Evolutionary conservation across 176 grass and related monocot species (phyloP).

Genomic region (Aegilops speltoides): DNA sequence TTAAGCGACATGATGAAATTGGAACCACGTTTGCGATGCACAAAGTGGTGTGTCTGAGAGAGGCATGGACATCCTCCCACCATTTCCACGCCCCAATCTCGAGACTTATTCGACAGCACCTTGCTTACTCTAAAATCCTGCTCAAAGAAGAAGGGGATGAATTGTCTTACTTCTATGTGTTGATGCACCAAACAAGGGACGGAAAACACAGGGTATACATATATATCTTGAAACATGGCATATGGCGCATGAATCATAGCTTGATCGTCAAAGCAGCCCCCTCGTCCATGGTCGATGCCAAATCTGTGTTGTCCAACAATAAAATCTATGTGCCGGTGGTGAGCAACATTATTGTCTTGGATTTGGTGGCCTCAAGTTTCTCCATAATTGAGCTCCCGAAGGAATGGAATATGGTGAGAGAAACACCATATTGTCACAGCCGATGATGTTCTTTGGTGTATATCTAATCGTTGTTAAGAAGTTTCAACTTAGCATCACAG

Average conservation of each 20-base stretch:
- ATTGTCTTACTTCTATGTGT: background rate
- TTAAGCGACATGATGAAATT: background rate
- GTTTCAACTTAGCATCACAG: background rate
- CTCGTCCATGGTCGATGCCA: background rate
- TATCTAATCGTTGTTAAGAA: background rate
- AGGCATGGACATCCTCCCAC: background rate
- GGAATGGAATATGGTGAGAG: background rate
- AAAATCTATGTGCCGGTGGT: background rate
- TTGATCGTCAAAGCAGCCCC: background rate
- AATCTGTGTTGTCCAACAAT: background rate
- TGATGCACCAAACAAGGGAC: background rate
- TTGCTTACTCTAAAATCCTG: background rate
- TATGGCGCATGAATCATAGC: background rate
- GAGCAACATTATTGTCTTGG: background rate
- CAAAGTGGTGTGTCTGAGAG: background rate
- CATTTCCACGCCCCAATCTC: background rate
- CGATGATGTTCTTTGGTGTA: background rate
- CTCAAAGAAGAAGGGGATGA: background rate
- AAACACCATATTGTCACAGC: background rate
- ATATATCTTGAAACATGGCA: background rate
- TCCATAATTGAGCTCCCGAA: background rate
- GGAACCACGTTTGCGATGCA: background rate
- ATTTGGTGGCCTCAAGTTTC: background rate
- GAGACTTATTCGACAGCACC: background rate
- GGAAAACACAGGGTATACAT: background rate